Conservation (phyloP, 805 yeast genomes). For the Saccharomycopsis fibuligera region DNA sequence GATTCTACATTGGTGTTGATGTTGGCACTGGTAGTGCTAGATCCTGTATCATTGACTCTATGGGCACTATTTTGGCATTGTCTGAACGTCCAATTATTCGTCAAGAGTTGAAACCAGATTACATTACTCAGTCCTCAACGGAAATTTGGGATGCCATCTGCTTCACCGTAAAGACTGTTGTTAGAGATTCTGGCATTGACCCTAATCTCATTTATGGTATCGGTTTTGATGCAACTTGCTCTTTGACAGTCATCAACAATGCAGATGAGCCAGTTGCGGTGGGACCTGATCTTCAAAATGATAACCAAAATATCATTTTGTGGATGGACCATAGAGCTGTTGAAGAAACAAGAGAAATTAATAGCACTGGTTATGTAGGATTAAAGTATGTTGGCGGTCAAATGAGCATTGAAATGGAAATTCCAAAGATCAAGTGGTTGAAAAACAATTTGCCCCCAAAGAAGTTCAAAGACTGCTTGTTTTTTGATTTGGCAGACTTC, state of each 20-base stretch:
- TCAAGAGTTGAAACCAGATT: constrained; percentile 64
- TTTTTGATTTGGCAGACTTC: constrained; percentile 89
- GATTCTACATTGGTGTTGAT: constrained; percentile 72
- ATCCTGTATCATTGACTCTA: constrained; percentile 81
- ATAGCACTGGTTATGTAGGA: constrained; percentile 70
- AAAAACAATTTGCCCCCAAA: constrained; percentile 70
- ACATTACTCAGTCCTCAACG: constrained; percentile 78
- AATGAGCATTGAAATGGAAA: constrained; percentile 98
- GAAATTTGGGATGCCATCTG: constrained; percentile 91
- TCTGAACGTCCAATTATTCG: constrained; percentile 76
- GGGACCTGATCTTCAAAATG: constrained; percentile 80
- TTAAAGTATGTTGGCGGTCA: constrained; percentile 93
- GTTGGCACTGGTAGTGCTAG: constrained; percentile 98
- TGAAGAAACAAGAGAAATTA: constrained; percentile 71
- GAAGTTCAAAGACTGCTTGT: constrained; percentile 56
- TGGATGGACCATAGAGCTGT: constrained; percentile 99
- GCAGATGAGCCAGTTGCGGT: constrained; percentile 73
- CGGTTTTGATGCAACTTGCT: constrained; percentile 97
- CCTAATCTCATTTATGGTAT: constrained; percentile 69
- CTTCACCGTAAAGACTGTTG: constrained; percentile 68
- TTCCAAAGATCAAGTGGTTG: constrained; percentile 96
- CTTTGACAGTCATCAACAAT: constrained; percentile 69
- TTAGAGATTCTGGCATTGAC: constrained; percentile 69
- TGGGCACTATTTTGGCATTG: constrained; percentile 74
- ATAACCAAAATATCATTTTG: constrained; percentile 73